Evolutionary conservation across 805 yeast species (phyloP), one percentile per base, ranked within the genome.

Genomic region (Kazachstania psychrophila): DNA sequence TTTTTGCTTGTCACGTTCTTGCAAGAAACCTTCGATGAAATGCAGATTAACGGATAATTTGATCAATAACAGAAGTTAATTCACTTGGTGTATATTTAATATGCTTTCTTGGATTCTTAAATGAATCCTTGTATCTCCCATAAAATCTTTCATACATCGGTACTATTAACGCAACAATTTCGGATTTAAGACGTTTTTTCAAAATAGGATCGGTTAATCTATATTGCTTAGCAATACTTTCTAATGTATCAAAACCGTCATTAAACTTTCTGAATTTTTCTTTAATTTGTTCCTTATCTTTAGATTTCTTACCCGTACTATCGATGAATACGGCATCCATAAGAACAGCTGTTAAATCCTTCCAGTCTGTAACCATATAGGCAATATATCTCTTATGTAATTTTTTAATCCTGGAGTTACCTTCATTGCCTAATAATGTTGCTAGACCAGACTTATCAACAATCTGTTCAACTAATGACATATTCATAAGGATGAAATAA

Each of bases 121-220:
- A 60, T 3, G 56, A 45, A 26, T 54, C 60, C 27, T 56, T 52
- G 41, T 60, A 60, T 56, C 83, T 82, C 48, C 82, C 86, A 58
- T 84, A 79, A 54, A 89, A 81, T 50, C 92, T 76, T 51, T 79
- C 77, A 61, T 89, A 89, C 37, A 89, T 73, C 11, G 95, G 95
- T 40, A 77, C 69, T 35, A 92, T 78, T 46, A 86, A 75, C 24
- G 77, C 53, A 18, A 77, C 51, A 13, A 81, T 79, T 49, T 89
- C 96, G 37, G 74, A 73, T 12, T 75, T 69, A 47, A 92, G 62
- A 38, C 69, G 72, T 40, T 71, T 68, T 42, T 77, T 76, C 56
- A 89, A 66, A 28, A 69, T 70, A 4, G 74, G 68, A 52, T 86
- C 94, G 7, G 77, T 72, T 31, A 86, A 69, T 39, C 72, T 73